phyloP scores from a whole-genome alignment of 768 basidiomycete genomes.

The Melanogaster broomeanus region DNA sequence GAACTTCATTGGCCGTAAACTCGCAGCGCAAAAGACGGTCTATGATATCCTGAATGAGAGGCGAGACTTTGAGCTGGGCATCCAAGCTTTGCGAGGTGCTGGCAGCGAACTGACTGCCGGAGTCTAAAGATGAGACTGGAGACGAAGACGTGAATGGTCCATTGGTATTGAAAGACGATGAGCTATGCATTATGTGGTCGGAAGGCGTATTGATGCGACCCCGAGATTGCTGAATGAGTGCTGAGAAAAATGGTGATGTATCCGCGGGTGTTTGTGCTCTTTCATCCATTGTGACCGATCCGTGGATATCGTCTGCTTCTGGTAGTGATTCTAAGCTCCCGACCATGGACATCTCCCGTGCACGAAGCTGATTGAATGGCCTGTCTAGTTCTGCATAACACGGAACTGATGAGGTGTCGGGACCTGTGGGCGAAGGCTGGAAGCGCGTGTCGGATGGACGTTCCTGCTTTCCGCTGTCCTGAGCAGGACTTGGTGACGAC shows the following conservation, averaged over 20 bases:
- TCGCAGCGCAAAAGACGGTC: constrained; percentile 77
- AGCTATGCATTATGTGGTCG: constrained; percentile 35
- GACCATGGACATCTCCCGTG: constrained; percentile 51
- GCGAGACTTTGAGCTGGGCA: constrained; percentile 71
- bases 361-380: constrained; percentile 41
- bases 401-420: constrained; percentile 50
- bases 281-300: constrained; percentile 30
- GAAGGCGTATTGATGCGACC: constrained; percentile 50
- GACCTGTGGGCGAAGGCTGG: constrained; percentile 37
- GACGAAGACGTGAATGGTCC: constrained; percentile 63
- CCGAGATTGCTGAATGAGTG: constrained; percentile 39
- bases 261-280: constrained; percentile 25
- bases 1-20: constrained; percentile 66
- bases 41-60: constrained; percentile 73
- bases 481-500: constrained; percentile 69
- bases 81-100: constrained; percentile 56
- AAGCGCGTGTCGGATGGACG: constrained; percentile 28
- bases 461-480: constrained; percentile 29
- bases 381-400: constrained; percentile 49
- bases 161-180: constrained; percentile 45
- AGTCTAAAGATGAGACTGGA: constrained; percentile 78
- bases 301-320: constrained; percentile 56
- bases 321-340: constrained; percentile 53
- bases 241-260: constrained; percentile 40
- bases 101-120: constrained; percentile 62